Evolutionary conservation across 2,329 filamentous ascomycete species (phyloP).

Genomic region (Myriosclerotinia curreyana): DNA sequence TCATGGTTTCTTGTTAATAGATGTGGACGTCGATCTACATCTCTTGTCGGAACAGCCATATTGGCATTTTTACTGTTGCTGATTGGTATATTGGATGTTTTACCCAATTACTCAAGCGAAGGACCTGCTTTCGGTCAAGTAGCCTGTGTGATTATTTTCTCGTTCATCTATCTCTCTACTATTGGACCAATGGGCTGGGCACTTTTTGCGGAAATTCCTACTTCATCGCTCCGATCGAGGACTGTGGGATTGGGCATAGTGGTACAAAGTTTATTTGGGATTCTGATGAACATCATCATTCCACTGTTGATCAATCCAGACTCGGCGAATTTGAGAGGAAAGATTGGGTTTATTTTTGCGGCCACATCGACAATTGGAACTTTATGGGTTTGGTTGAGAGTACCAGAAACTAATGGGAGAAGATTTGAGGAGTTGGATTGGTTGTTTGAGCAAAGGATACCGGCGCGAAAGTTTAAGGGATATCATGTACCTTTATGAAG

Average conservation of each 20-base stretch:
- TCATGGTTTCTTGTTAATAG: conserved; percentile 22
- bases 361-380: background rate
- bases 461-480: conserved; percentile 17
- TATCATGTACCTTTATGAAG: conserved; percentile 14
- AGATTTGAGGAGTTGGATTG: conserved; percentile 19
- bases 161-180: conserved; percentile 18
- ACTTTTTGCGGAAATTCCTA: conserved; percentile 20
- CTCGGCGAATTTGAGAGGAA: conserved; percentile 16
- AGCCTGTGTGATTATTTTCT: conserved; percentile 17
- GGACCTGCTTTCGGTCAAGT: conserved; percentile 16
- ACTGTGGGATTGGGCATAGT: conserved; percentile 20
- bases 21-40: conserved; percentile 22
- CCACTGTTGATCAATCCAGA: conserved; percentile 21
- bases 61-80: conserved; percentile 15
- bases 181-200: conserved; percentile 21
- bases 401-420: conserved; percentile 17
- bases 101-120: conserved; percentile 18
- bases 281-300: conserved; percentile 19
- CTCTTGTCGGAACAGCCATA: conserved; percentile 11
- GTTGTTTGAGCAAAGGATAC: conserved; percentile 15
- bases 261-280: conserved; percentile 19
- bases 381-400: conserved; percentile 17
- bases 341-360: conserved; percentile 21
- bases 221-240: conserved; percentile 11
- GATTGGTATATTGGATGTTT: conserved; percentile 19